Conservation (phyloP, 1,139 yeast genomes). For the Citeromyces hawaiiensis region DNA sequence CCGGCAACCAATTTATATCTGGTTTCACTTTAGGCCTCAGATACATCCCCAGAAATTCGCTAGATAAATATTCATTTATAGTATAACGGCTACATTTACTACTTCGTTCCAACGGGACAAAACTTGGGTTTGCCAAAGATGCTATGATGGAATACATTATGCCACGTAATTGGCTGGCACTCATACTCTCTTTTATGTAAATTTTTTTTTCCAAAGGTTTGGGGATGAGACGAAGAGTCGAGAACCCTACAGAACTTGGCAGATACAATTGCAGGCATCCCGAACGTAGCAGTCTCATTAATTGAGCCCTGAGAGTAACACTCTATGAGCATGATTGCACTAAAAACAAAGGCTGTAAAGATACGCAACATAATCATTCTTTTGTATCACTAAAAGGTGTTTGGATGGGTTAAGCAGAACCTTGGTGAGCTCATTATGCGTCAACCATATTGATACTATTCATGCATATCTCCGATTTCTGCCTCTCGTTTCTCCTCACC, state of each 20-base stretch:
- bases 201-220: neutral
- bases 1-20: too few species aligned
- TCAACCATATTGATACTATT: neutral
- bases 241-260: neutral
- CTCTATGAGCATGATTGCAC: too few species aligned
- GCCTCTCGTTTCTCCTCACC: constrained; percentile 68
- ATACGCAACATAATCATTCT: neutral
- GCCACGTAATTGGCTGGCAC: neutral
- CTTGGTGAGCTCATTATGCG: neutral
- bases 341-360: too few species aligned
- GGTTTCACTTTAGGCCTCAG: too few species aligned
- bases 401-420: neutral
- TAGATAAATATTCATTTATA: too few species aligned
- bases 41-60: too few species aligned
- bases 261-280: neutral
- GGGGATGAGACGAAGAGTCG: neutral
- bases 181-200: neutral
- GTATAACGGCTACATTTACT: neutral
- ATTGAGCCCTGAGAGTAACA: neutral
- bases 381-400: neutral
- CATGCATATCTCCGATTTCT: constrained; percentile 50
- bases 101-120: neutral
- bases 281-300: neutral
- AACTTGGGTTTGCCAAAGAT: neutral
- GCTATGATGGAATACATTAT: neutral